These are phyloP conservation scores for Cutaneotrichosporon spelunceum DNA, from an alignment of 1,284 basidiomycete species.

Conservation along the genomic window DNA sequence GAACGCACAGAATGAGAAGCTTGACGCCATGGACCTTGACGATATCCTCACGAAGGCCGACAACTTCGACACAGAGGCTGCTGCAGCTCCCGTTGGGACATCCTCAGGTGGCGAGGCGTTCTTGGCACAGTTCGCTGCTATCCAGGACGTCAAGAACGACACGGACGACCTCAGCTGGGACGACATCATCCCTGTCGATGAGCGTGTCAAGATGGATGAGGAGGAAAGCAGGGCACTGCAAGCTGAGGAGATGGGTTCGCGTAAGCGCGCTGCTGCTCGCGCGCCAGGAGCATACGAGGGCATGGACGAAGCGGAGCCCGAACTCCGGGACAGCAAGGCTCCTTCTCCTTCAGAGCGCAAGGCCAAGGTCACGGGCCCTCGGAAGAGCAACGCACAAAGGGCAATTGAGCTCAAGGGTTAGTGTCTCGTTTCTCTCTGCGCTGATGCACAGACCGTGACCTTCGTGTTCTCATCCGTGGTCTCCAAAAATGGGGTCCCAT, in stretches of 20 bases:
- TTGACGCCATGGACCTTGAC: constrained; percentile 98
- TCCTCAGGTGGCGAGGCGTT: constrained; percentile 97
- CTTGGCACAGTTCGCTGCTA: constrained; percentile 89
- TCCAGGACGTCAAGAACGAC: constrained; percentile 91
- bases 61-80: constrained; percentile 91
- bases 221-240: constrained; percentile 59
- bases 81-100: constrained; percentile 72
- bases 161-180: constrained; percentile 87
- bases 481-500: constrained; percentile 98
- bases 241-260: constrained; percentile 56
- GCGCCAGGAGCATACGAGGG: constrained; percentile 72
- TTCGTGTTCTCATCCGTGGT: constrained; percentile 91
- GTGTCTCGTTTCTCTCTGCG: constrained; percentile 16
- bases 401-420: constrained; percentile 83
- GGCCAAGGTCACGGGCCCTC: constrained; percentile 35
- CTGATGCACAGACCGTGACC: constrained; percentile 68
- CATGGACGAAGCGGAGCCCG: constrained; percentile 67
- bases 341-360: constrained; percentile 53
- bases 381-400: constrained; percentile 72
- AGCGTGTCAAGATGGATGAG: constrained; percentile 78
- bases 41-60: constrained; percentile 96
- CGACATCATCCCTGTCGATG: constrained; percentile 94
- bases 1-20: constrained; percentile 85
- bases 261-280: constrained; percentile 79
- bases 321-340: constrained; percentile 54